Percentiles rank a stretch among this genome's conserved stretches.
Conservation (phyloP, 1,284 basidiomycete species). For the Pulveroboletus sp. region DNA sequence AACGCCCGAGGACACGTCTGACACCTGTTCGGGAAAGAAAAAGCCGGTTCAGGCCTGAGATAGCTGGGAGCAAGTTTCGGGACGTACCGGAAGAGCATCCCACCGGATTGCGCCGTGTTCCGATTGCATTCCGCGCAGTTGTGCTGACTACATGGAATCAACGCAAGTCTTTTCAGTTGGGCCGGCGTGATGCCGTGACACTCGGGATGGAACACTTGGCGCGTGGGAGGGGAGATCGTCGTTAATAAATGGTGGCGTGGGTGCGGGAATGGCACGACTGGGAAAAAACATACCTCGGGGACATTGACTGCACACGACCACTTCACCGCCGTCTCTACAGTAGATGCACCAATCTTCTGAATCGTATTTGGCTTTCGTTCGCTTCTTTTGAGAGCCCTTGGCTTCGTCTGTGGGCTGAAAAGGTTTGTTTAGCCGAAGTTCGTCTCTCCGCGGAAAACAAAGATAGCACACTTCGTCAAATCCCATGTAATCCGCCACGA, state of each 20-base stretch:
- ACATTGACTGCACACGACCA: slow-evolving; percentile 50
- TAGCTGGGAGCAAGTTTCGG: not conserved
- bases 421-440: slow-evolving; percentile 6
- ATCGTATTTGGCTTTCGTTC: slow-evolving; percentile 40
- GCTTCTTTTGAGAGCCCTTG: slow-evolving; percentile 28
- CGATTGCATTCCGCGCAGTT: slow-evolving; percentile 46
- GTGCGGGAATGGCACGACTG: not conserved
- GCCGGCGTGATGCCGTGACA: slow-evolving; percentile 44
- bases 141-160: slow-evolving; percentile 51
- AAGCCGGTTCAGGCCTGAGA: slow-evolving; percentile 1
- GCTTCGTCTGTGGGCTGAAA: slow-evolving; percentile 19
- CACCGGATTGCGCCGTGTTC: slow-evolving; percentile 46
- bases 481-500: slow-evolving; percentile 40
- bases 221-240: not conserved
- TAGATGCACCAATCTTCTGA: slow-evolving; percentile 58
- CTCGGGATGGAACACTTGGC: slow-evolving; percentile 51
- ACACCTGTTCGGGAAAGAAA: slow-evolving; percentile 43
- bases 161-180: slow-evolving; percentile 28
- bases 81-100: slow-evolving; percentile 51
- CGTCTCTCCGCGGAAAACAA: not conserved
- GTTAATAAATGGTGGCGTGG: slow-evolving; percentile 1
- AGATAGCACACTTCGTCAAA: slow-evolving; percentile 32
- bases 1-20: slow-evolving; percentile 59
- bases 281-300: slow-evolving; percentile 48
- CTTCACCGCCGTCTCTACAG: slow-evolving; percentile 59